Evolutionary conservation across 2,329 filamentous ascomycete genomes (phyloP).

Genomic region (Chlorencoelia australis): DNA sequence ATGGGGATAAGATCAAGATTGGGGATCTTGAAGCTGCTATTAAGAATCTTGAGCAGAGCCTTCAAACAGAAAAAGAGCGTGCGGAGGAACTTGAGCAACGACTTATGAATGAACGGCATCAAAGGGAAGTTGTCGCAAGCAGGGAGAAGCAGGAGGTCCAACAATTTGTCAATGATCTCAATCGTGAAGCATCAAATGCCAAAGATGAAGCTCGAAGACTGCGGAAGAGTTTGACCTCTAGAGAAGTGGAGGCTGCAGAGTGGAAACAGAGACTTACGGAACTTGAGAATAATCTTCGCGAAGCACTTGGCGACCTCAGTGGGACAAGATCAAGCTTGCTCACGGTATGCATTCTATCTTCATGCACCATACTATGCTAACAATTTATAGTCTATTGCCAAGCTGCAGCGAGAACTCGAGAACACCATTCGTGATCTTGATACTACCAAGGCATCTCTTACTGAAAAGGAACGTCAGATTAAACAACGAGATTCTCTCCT

Average conservation of each 20-base stretch:
- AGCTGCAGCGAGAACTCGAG: slow-evolving; percentile 80
- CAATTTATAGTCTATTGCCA: slow-evolving; percentile 58
- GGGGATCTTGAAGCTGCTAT: slow-evolving; percentile 81
- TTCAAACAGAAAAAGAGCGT: slow-evolving; percentile 79
- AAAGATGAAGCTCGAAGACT: slow-evolving; percentile 80
- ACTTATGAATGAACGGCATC: slow-evolving; percentile 70
- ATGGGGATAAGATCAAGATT: slow-evolving; percentile 95
- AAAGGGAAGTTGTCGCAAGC: slow-evolving; percentile 76
- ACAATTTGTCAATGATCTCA: slow-evolving; percentile 85
- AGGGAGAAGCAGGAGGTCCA: slow-evolving; percentile 94
- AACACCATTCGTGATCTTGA: slow-evolving; percentile 76
- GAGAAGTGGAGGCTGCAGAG: slow-evolving; percentile 79
- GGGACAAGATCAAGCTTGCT: slow-evolving; percentile 79
- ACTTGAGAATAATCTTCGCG: slow-evolving; percentile 77
- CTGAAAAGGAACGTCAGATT: slow-evolving; percentile 86
- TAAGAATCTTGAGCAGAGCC: slow-evolving; percentile 63
- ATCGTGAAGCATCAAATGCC: slow-evolving; percentile 66
- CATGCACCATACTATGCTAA: slow-evolving; percentile 10
- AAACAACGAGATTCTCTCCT: slow-evolving; percentile 82
- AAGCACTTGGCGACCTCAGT: slow-evolving; percentile 78
- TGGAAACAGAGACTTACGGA: slow-evolving; percentile 89
- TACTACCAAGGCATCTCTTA: slow-evolving; percentile 60
- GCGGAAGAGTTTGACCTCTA: slow-evolving; percentile 70
- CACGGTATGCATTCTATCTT: slow-evolving; percentile 42
- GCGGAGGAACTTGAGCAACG: slow-evolving; percentile 61